phyloP scores from a whole-genome alignment of 73 alveolate genomes.

The Tetrahymena thermophila region DNA sequence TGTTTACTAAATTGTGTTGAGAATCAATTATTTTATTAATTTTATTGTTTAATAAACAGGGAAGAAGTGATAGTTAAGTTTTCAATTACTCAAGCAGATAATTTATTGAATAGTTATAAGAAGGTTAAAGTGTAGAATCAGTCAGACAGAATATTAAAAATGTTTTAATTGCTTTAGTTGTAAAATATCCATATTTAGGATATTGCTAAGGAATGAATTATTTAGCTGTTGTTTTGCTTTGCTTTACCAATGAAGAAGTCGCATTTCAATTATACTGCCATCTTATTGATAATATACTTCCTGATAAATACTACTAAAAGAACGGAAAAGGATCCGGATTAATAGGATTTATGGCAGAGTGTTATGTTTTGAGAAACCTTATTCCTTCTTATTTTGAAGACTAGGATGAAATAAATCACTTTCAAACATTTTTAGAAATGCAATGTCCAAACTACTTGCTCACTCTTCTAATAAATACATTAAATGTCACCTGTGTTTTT shows the following conservation, averaged over 20 bases:
- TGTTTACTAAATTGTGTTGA: background rate
- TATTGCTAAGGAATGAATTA: constrained; percentile 1
- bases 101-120: background rate
- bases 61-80: background rate
- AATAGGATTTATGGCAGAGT: background rate
- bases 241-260: background rate
- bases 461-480: background rate
- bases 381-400: background rate
- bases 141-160: background rate
- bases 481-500: background rate
- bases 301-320: background rate
- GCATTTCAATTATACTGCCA: background rate
- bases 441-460: background rate
- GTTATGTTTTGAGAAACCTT: background rate
- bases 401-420: background rate
- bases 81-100: background rate
- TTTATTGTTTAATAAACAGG: background rate
- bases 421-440: background rate
- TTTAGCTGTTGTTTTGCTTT: background rate
- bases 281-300: background rate
- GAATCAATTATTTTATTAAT: background rate
- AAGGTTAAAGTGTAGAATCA: background rate
- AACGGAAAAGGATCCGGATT: background rate
- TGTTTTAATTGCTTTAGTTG: background rate
- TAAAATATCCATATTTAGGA: background rate